These are phyloP conservation scores for Aspergillus tubingensis DNA, from an alignment of 2,329 filamentous ascomycete genomes.

Conservation along the genomic window DNA sequence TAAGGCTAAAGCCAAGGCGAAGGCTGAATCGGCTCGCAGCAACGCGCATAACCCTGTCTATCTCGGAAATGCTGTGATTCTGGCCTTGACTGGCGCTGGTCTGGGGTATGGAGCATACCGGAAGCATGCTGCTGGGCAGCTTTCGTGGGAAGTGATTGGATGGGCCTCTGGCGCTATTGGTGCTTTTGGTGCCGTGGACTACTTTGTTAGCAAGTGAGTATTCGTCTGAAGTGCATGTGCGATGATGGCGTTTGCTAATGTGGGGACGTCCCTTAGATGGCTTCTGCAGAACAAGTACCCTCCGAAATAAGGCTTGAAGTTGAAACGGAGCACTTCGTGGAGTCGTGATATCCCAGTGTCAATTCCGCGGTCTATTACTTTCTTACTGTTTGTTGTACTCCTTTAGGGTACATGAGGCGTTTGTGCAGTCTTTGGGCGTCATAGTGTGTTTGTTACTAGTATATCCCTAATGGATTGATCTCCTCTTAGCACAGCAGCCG, in stretches of 20 bases:
- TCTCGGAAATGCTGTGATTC: slow-evolving; percentile 48
- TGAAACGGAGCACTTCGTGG: neutral
- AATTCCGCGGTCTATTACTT: neutral
- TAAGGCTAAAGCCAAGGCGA: slow-evolving; percentile 38
- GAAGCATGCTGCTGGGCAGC: slow-evolving; percentile 47
- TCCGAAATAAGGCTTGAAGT: slow-evolving; percentile 39
- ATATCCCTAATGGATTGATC: neutral
- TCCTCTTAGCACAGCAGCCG: neutral
- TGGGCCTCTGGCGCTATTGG: slow-evolving; percentile 47
- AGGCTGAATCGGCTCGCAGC: slow-evolving; percentile 28
- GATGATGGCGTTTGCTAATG: slow-evolving; percentile 15
- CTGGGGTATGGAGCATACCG: slow-evolving; percentile 52
- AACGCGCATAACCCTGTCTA: slow-evolving; percentile 52
- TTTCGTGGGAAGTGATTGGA: slow-evolving; percentile 50
- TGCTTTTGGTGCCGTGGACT: slow-evolving; percentile 48
- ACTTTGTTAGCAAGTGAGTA: slow-evolving; percentile 53
- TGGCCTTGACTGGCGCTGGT: slow-evolving; percentile 43
- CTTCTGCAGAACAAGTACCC: slow-evolving; percentile 55
- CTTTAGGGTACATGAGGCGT: neutral
- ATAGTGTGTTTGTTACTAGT: neutral
- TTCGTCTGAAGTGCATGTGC: neutral
- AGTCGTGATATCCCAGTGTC: slow-evolving; percentile 1
- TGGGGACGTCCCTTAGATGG: slow-evolving; percentile 39
- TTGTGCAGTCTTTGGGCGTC: neutral
- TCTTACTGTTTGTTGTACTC: slow-evolving; percentile 1